phyloP scores from a whole-genome alignment of 2,329 filamentous ascomycete genomes.

The Tricladium varicosporioides region DNA sequence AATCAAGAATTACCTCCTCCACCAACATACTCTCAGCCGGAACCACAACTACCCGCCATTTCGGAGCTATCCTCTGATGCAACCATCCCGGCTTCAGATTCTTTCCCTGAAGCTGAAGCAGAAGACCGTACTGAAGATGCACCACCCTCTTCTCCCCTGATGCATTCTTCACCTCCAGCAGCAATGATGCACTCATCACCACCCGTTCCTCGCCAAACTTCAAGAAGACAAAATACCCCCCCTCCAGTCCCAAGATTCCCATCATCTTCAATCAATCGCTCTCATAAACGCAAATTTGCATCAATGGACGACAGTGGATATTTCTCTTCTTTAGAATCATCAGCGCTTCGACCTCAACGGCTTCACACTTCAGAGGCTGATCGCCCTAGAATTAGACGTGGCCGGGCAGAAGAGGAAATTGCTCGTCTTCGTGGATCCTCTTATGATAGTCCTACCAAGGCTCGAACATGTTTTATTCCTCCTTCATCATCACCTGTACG shows the following conservation, averaged over 20 bases:
- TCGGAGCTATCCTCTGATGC: slow-evolving; percentile 72
- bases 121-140: slow-evolving; percentile 41
- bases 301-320: slow-evolving; percentile 94
- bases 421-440: slow-evolving; percentile 88
- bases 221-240: slow-evolving; percentile 67
- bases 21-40: slow-evolving; percentile 19
- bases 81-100: slow-evolving; percentile 71
- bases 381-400: slow-evolving; percentile 78
- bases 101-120: slow-evolving; percentile 50
- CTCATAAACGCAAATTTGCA: slow-evolving; percentile 73
- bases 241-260: slow-evolving; percentile 63
- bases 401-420: slow-evolving; percentile 94
- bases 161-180: slow-evolving; percentile 68
- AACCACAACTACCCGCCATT: slow-evolving; percentile 23
- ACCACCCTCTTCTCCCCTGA: slow-evolving; percentile 39
- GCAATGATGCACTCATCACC: slow-evolving; percentile 85
- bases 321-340: slow-evolving; percentile 94
- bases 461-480: slow-evolving; percentile 46
- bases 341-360: slow-evolving; percentile 70
- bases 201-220: slow-evolving; percentile 62
- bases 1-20: slow-evolving; percentile 24
- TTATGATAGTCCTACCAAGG: slow-evolving; percentile 84
- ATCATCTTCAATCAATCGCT: slow-evolving; percentile 60
- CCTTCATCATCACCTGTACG: slow-evolving; percentile 69
- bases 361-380: slow-evolving; percentile 77